Percentiles rank a stretch among this genome's conserved stretches.
Conservation (phyloP, 2,329 filamentous ascomycete genomes). For the Neonectria coccinea region DNA sequence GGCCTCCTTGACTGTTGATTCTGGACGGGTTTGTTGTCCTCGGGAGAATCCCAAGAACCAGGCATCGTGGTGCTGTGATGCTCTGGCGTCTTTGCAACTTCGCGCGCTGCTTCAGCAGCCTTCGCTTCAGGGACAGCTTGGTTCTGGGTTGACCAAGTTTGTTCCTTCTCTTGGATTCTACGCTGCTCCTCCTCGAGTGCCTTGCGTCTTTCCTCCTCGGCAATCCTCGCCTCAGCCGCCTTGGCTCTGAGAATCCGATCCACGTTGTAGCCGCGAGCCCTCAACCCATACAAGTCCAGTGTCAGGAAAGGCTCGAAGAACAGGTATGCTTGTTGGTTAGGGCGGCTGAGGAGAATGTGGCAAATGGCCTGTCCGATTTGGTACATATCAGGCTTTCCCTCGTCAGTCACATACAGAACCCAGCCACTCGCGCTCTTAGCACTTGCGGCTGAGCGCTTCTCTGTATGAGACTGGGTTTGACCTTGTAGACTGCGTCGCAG, state of each 20-base stretch:
- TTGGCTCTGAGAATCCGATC: slow-evolving; percentile 91
- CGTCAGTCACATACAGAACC: slow-evolving; percentile 80
- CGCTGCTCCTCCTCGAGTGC: slow-evolving; percentile 79
- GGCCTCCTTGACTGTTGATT: slow-evolving; percentile 55
- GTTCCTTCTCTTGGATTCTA: slow-evolving; percentile 68
- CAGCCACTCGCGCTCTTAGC: slow-evolving; percentile 65
- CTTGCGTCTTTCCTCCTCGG: slow-evolving; percentile 82
- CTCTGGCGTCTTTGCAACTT: slow-evolving; percentile 56
- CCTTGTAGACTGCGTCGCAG: slow-evolving; percentile 81
- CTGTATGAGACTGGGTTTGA: slow-evolving; percentile 75
- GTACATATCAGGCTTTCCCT: slow-evolving; percentile 81
- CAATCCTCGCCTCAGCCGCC: slow-evolving; percentile 87
- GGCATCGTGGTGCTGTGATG: slow-evolving; percentile 70
- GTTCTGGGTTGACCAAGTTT: slow-evolving; percentile 53
- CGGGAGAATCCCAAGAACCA: slow-evolving; percentile 79
- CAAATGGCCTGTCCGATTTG: slow-evolving; percentile 92
- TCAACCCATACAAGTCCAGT: slow-evolving; percentile 83
- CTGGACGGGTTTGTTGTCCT: slow-evolving; percentile 53
- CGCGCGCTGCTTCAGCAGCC: slow-evolving; percentile 53
- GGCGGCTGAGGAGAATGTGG: slow-evolving; percentile 80
- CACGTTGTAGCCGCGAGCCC: slow-evolving; percentile 94
- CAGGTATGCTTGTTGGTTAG: slow-evolving; percentile 88
- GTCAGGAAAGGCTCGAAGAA: slow-evolving; percentile 93
- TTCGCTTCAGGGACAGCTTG: slow-evolving; percentile 47
- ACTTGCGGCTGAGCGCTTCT: slow-evolving; percentile 80